Evolutionary conservation across 768 basidiomycete genomes (phyloP), one percentile per base, ranked within the genome.

Genomic region (Sporobolomyces pararoseus): DNA sequence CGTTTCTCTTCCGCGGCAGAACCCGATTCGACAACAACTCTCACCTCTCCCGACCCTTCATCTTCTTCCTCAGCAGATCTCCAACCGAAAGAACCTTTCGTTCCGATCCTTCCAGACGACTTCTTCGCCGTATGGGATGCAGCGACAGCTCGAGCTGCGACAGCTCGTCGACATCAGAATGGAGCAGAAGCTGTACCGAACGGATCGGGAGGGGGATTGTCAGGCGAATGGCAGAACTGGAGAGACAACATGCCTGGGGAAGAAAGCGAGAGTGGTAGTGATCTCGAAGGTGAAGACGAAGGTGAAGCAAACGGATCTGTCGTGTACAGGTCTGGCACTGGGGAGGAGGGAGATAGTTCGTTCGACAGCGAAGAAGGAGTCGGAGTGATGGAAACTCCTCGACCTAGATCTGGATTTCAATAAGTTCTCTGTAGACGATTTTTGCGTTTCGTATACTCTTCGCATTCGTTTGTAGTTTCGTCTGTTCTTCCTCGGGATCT

Each of bases 41-140:
- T 31, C 58, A 7, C 39, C n/a, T 31, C 49, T 2, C 50, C 53
- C 12, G 32, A 32, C 47, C 69, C 12, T 17, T 50, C 44, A 5
- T 21, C 35, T 50, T 4, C 53, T 19, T n/a, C 67, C 5, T 19
- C 32, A 29, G 17, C n/a, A 9, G 53, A 49, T 3, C 29, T 19
- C 2, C 25, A 25, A 47, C 37, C 42, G 23, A 53, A n/a, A 16
- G 50, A 54, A 29, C 63, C 58, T n/a, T 64, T 70, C 42, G 44
- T 57, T 7, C 71, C 75, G 21, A 27, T 64, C 49, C 64, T 75
- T 14, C 71, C 75, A 3, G 75, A 75, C 61, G 71, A 71, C 42
- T 75, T 75, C 23, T 70, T 73, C 55, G 63, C 68, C 32, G 63
- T 68, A 7, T 60, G 64, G 44, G 75, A 75, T 65, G 59, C 47